phyloP scores from a whole-genome alignment of 2,329 filamentous ascomycete species.

The Sporothrix curviconia region DNA sequence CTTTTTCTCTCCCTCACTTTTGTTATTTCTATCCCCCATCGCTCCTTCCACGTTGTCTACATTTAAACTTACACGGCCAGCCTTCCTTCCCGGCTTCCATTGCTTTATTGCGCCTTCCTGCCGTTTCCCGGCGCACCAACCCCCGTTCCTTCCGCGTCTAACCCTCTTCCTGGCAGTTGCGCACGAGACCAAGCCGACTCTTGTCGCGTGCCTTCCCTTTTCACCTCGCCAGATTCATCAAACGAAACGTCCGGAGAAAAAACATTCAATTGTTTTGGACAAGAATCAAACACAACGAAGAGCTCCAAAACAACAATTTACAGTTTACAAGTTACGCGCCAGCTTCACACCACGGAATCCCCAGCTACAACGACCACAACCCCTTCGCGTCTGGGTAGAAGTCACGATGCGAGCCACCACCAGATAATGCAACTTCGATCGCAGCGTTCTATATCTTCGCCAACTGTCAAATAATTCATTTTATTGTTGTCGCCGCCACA shows the following conservation, averaged over 20 bases:
- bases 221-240: too few species aligned
- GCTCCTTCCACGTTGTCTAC: not conserved
- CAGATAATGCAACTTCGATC: not conserved
- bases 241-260: too few species aligned
- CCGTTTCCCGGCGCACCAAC: not conserved
- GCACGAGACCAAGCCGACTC: constrained; percentile 6
- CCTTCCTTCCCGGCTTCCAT: not conserved
- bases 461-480: not conserved
- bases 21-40: not conserved
- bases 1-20: not conserved
- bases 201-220: not conserved
- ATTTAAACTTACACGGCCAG: not conserved
- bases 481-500: too few species aligned
- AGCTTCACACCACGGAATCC: too few species aligned
- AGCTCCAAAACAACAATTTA: not conserved
- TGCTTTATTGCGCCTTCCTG: constrained; percentile 5
- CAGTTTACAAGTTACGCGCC: too few species aligned
- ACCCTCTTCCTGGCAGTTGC: not conserved
- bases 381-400: too few species aligned
- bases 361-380: not conserved
- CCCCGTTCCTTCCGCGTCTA: not conserved
- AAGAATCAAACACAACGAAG: too few species aligned
- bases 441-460: not conserved
- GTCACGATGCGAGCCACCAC: not conserved
- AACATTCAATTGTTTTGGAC: too few species aligned